Evolutionary conservation across 2,329 filamentous ascomycete species (phyloP).

Genomic region (Ilyonectria robusta): DNA sequence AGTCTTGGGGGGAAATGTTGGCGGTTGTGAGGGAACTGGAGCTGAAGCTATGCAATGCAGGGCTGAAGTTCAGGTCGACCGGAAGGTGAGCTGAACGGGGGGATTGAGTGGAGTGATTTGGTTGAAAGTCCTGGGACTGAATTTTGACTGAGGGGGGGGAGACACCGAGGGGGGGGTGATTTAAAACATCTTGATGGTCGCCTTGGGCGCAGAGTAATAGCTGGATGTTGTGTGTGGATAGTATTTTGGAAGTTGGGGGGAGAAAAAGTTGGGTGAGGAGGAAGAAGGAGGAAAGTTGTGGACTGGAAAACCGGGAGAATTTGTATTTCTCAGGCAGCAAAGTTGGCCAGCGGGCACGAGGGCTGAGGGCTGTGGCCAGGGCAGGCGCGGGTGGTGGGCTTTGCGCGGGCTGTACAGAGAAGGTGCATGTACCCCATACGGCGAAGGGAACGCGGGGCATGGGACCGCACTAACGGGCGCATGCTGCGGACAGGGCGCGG

Average conservation of each 20-base stretch:
- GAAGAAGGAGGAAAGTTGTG: conserved; percentile 48
- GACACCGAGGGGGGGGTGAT: conserved; percentile 57
- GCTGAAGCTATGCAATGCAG: conserved; percentile 71
- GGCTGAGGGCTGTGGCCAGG: conserved; percentile 40
- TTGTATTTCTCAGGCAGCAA: conserved; percentile 66
- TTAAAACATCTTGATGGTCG: conserved; percentile 72
- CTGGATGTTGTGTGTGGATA: conserved; percentile 53
- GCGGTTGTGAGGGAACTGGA: conserved; percentile 69
- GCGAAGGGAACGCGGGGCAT: conserved; percentile 40
- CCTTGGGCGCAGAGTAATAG: conserved; percentile 52
- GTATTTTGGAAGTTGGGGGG: conserved; percentile 49
- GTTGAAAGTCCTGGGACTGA: conserved; percentile 60
- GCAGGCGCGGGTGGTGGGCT: conserved; percentile 3
- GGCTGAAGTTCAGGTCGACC: conserved; percentile 79
- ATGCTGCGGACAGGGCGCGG: not conserved
- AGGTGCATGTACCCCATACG: conserved; percentile 30
- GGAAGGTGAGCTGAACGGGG: conserved; percentile 65
- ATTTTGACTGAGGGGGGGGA: conserved; percentile 65
- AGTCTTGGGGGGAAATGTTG: conserved; percentile 77
- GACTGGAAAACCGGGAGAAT: conserved; percentile 50
- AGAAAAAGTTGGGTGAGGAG: conserved; percentile 49
- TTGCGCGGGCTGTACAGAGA: not conserved
- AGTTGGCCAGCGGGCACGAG: conserved; percentile 21
- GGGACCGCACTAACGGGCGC: conserved; percentile 33
- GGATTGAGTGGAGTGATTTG: conserved; percentile 62